Evolutionary conservation across 352 stramenopile species (phyloP).

Genomic region (Phytophthora constricta): DNA sequence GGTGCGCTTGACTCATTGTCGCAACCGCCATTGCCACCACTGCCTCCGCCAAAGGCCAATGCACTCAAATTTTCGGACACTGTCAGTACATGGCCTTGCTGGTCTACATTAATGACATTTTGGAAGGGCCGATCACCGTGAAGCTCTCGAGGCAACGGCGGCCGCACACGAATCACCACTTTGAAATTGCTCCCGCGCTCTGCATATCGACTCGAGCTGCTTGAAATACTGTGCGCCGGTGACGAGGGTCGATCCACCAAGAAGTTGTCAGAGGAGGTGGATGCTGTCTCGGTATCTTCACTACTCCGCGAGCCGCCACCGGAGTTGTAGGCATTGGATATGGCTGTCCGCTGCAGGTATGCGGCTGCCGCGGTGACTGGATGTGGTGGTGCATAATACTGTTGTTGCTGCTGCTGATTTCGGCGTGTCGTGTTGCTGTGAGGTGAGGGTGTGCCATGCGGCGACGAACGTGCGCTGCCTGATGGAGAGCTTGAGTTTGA

Average conservation of each 20-base stretch:
- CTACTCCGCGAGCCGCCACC: slow-evolving; percentile 23
- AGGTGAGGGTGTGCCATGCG: slow-evolving; percentile 27
- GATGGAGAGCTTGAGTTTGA: slow-evolving; percentile 43
- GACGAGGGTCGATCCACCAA: slow-evolving; percentile 42
- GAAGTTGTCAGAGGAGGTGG: slow-evolving; percentile 60
- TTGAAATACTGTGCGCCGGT: slow-evolving; percentile 43
- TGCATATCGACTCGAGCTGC: slow-evolving; percentile 38
- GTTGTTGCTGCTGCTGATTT: slow-evolving; percentile 36
- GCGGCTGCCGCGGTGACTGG: slow-evolving; percentile 15
- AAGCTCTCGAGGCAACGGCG: slow-evolving; percentile 88
- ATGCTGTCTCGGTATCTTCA: slow-evolving; percentile 68
- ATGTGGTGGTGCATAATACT: slow-evolving; percentile 26
- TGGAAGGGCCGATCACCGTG: slow-evolving; percentile 90
- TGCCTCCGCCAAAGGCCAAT: slow-evolving; percentile 36
- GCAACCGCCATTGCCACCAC: slow-evolving; percentile 31
- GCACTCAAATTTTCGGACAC: slow-evolving; percentile 87
- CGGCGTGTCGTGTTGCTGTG: slow-evolving; percentile 31
- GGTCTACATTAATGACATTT: slow-evolving; percentile 91
- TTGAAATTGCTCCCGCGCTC: slow-evolving; percentile 89
- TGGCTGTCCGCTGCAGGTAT: slow-evolving; percentile 65
- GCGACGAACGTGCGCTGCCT: slow-evolving; percentile 45
- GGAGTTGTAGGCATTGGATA: slow-evolving; percentile 70
- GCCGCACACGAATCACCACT: slow-evolving; percentile 93
- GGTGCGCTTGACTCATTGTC: slow-evolving; percentile 28
- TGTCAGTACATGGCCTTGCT: slow-evolving; percentile 85